Percentiles rank a stretch among this genome's conserved stretches.
phyloP scores from a whole-genome alignment of 23 red algal genomes.

The Pyropia yezoensis region DNA sequence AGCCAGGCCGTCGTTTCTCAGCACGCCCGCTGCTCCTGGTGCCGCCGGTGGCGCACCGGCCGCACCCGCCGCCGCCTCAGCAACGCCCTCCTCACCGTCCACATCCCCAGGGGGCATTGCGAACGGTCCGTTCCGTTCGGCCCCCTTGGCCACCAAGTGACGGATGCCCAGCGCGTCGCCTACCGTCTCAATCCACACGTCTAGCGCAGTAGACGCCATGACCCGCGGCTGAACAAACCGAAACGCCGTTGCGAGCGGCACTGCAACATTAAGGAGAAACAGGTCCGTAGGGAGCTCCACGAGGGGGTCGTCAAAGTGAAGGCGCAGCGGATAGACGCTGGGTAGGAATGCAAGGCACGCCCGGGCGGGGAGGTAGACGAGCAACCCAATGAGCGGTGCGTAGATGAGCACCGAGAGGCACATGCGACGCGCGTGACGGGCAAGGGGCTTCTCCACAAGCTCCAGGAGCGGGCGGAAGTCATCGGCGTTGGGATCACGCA shows the following conservation, averaged over 20 bases:
- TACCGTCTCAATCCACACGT: conserved; percentile 29
- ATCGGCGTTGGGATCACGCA: conserved; percentile 88
- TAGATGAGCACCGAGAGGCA: conserved; percentile 69
- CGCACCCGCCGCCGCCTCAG: background rate
- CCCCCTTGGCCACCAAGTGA: conserved; percentile 48
- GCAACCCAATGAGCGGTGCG: conserved; percentile 59
- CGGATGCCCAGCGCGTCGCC: conserved; percentile 36
- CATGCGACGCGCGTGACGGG: conserved; percentile 72
- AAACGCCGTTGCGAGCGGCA: conserved; percentile 45
- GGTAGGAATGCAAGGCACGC: conserved; percentile 34
- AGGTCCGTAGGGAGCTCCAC: conserved; percentile 60
- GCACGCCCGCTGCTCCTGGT: too few species aligned
- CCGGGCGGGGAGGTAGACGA: conserved; percentile 56
- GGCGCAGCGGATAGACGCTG: conserved; percentile 49
- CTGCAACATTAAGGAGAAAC: conserved; percentile 22
- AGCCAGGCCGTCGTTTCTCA: too few species aligned
- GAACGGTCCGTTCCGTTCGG: background rate
- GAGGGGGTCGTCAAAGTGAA: conserved; percentile 50
- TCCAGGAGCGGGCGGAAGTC: conserved; percentile 90
- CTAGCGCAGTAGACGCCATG: conserved; percentile 13
- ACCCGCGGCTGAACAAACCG: conserved; percentile 42
- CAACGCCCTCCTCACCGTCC: background rate
- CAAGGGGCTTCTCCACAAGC: conserved; percentile 82
- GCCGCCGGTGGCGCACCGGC: background rate
- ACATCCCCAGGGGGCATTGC: background rate